Base-by-base conservation (phyloP, 257 asterid genomes). In the Solanum sejunctum region DNA sequence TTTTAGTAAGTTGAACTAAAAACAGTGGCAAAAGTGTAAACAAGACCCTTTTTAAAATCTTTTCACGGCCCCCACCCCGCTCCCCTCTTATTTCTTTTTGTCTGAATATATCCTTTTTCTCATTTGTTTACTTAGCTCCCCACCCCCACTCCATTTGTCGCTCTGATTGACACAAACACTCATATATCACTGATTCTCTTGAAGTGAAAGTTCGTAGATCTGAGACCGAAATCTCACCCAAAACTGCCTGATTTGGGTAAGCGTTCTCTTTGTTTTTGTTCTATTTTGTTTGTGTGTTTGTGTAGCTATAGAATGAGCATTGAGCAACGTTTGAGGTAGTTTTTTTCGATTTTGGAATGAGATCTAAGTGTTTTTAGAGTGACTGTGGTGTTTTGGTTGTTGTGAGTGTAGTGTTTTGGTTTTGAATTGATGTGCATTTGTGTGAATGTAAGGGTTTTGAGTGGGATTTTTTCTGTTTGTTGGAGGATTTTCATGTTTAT, bases 181-280 rank as follows among this genome's bases (percentile, higher is more conserved):
- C 63, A 51, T 78, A 78, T 51, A 78, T 51, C 3, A 78, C 64
- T 78, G 61, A 78, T 78, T 52, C 82, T 78, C 28, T 41, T 41
- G 26, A 78, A 78, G 49, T 78, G 47, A 78, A 26, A 18, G 58
- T 13, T 23, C 7, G 47, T 78, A 78, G 82, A 78, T 78, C 82
- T 78, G 82, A 78, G 45, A 16, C 60, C 64, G n/a, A 77, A 49
- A 77, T 20, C 67, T 73, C 56, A 61, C 63, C 21, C 21, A 28
- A 75, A n/a, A 28, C 64, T 28, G 21, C 80, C 64, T 58, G 8
- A 84, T 89, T 90, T 75, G 86, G 90, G 97, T 90, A 66, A 88
- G 92, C 86, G 12, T 85, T 80, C 58, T 71, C 84, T 89, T 45
- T 85, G 56, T 83, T 88, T 85, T 86, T 84, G 55, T 80, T 58